These are phyloP conservation scores for Papilionanthe hybrid DNA, from an alignment of 116 monocot genomes.

Conservation along the genomic window DNA sequence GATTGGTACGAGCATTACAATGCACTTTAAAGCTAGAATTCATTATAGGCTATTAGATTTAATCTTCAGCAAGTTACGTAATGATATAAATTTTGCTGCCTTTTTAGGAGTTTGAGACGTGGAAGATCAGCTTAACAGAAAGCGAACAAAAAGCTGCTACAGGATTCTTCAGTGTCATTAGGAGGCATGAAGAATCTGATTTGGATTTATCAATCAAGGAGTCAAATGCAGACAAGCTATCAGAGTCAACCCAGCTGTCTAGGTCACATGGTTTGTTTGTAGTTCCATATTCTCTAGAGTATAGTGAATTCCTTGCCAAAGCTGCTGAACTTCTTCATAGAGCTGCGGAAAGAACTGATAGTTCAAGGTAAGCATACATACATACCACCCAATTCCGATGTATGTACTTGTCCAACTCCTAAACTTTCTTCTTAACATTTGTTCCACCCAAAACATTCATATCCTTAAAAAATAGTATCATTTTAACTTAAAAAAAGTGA, in stretches of 20 bases:
- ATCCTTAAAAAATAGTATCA: too few relatives aligned
- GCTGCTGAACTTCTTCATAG: slow-evolving; percentile 60
- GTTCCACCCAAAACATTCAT: too few relatives aligned
- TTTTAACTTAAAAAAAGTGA: too few relatives aligned
- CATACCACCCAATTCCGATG: too few relatives aligned
- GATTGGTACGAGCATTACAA: neutral
- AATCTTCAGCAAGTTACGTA: neutral
- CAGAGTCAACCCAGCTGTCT: neutral
- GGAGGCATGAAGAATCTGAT: slow-evolving; percentile 39
- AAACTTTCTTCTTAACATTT: too few relatives aligned
- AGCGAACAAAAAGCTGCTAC: slow-evolving; percentile 54
- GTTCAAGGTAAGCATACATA: slow-evolving; percentile 42
- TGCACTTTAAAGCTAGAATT: neutral
- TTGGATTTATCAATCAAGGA: slow-evolving; percentile 10
- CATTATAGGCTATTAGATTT: neutral
- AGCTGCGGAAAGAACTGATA: slow-evolving; percentile 70
- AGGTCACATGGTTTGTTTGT: slow-evolving; percentile 39
- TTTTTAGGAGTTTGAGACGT: slow-evolving; percentile 79
- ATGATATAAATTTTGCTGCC: slow-evolving; percentile 1
- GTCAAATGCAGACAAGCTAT: slow-evolving; percentile 8
- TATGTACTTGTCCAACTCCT: too few relatives aligned
- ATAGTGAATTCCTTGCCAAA: slow-evolving; percentile 51
- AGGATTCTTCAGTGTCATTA: slow-evolving; percentile 90
- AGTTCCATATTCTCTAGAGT: slow-evolving; percentile 82
- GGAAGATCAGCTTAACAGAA: slow-evolving; percentile 57